Evolutionary conservation across 495 filamentous ascomycete genomes (phyloP), one percentile per base, ranked within the genome.

Genomic region (Apiosordaria backusii): DNA sequence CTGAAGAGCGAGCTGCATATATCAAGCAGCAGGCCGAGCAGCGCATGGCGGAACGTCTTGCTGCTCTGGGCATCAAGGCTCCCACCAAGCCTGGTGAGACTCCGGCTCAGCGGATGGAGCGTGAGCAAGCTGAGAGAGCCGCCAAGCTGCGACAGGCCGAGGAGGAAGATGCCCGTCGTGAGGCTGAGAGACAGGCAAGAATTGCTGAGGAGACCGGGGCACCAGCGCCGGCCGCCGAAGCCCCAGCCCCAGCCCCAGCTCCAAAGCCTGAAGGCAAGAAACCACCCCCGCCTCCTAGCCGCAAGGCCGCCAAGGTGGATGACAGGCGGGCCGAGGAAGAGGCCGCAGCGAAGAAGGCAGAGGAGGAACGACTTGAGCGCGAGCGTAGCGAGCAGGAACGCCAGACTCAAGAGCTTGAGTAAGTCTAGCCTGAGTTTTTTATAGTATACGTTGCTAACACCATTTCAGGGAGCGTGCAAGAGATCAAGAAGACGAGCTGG

Each of bases 1-100:
- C 93, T 4, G 93, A 97, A 73, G 94, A 98, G 67, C 86, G 96
- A 52, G 93, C 96, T 25, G 92, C 96, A 4, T 97, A 93, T 75
- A 96, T 97, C 68, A 95, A 95, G 75, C 92, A 97, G 75, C 93
- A 97, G 75, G 96, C 96, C 15, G 93, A 98, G 76, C 91, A 92
- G 74, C 90, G 93, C 57, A 97, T 99, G 90, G 93, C 94, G n/a
- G 96, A 98, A 76, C 87, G 95, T 60, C 87, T 99, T 68, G 96
- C 96, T 55, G 95, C 94, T 57, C 85, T 97, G 63, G 95, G 95
- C 19, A 85, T 99, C 69, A 95, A 92, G 72, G 86, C 93, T 26
- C 87, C 90, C 27, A 79, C 86, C 2, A 90, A 86, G 66, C 77
- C 85, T 21, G 85, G 87, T 3, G 95, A 99, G 78, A 90, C 89